These are phyloP conservation scores for Echria macrotheca DNA, from an alignment of 495 filamentous ascomycete species.

Conservation along the genomic window DNA sequence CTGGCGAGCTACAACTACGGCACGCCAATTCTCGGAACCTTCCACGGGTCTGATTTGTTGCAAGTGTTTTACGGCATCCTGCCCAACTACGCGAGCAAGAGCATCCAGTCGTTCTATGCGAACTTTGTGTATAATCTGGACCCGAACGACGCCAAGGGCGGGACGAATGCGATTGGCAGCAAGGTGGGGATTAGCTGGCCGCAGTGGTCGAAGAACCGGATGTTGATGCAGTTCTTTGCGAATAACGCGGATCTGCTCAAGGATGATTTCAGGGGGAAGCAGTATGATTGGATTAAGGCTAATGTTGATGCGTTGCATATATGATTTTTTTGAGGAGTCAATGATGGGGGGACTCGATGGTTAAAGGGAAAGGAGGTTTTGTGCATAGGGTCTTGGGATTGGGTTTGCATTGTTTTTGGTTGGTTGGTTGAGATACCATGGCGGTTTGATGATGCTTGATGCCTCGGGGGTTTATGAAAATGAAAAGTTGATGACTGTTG, in stretches of 20 bases:
- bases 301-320: constrained; percentile 48
- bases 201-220: constrained; percentile 46
- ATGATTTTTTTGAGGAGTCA: background rate
- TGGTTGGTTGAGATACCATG: background rate
- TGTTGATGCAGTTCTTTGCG: constrained; percentile 55
- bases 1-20: constrained; percentile 62
- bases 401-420: too few species aligned
- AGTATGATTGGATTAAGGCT: constrained; percentile 42
- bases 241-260: constrained; percentile 38
- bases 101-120: constrained; percentile 58
- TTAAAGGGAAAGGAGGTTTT: too few species aligned
- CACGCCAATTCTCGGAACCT: constrained; percentile 65
- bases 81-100: constrained; percentile 54
- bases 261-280: constrained; percentile 55
- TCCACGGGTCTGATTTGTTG: constrained; percentile 62
- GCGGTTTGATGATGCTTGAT: too few species aligned
- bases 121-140: constrained; percentile 61
- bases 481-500: too few species aligned
- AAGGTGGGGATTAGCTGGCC: constrained; percentile 52
- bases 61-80: constrained; percentile 60
- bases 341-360: too few species aligned
- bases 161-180: constrained; percentile 24
- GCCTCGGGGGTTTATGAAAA: background rate
- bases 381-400: too few species aligned
- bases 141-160: constrained; percentile 49